Evolutionary conservation across 257 asterid species (phyloP).

Genomic region (Schizonepeta tenuifolia): DNA sequence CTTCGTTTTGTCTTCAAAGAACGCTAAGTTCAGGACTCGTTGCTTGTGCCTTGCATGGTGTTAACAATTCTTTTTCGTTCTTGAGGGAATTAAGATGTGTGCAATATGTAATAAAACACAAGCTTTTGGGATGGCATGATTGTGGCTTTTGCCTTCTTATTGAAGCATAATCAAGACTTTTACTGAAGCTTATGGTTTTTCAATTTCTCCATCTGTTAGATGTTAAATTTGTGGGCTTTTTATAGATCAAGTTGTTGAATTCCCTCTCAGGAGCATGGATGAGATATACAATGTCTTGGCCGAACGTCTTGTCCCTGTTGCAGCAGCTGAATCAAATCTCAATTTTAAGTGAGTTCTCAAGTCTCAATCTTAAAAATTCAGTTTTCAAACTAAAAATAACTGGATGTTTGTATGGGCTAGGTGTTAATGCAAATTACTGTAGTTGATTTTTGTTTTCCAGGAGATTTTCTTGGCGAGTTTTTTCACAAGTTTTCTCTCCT

Average conservation of each 20-base stretch:
- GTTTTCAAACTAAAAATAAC: slow-evolving; percentile 19
- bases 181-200: not conserved
- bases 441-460: not conserved
- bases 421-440: not conserved
- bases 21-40: not conserved
- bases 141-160: slow-evolving; percentile 9
- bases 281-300: slow-evolving; percentile 80
- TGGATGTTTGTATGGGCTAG: slow-evolving; percentile 14
- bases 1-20: not conserved
- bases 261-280: slow-evolving; percentile 68
- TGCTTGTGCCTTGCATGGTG: slow-evolving; percentile 13
- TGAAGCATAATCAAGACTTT: not conserved
- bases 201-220: not conserved
- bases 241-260: not conserved
- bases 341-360: slow-evolving; percentile 63
- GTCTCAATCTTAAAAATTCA: slow-evolving; percentile 6
- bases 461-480: not conserved
- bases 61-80: not conserved
- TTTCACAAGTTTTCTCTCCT: not conserved
- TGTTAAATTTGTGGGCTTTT: not conserved
- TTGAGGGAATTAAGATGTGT: slow-evolving; percentile 2
- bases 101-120: not conserved
- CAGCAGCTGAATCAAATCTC: slow-evolving; percentile 76
- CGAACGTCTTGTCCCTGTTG: slow-evolving; percentile 73
- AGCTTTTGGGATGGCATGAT: slow-evolving; percentile 1